Evolutionary conservation across 1,284 basidiomycete genomes (phyloP).

Genomic region (Stereum hirsutum): DNA sequence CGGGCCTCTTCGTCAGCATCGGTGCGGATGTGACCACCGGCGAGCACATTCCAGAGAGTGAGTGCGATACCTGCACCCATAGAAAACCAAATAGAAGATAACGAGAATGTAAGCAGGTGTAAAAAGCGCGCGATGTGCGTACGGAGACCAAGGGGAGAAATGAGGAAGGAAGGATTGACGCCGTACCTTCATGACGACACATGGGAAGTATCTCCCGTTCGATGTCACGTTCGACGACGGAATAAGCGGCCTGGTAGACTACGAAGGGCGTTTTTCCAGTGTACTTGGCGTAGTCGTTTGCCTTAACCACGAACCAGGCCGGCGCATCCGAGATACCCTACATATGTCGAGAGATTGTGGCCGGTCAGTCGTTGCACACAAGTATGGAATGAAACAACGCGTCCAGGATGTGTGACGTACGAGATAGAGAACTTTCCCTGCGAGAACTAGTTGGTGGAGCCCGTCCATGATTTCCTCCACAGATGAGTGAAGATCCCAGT

Average conservation of each 20-base stretch:
- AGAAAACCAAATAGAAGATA: too few species aligned
- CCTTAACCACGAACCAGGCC: constrained; percentile 27
- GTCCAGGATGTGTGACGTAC: constrained; percentile 15
- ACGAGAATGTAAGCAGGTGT: too few species aligned
- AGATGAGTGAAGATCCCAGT: constrained; percentile 22
- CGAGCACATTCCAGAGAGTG: constrained; percentile 31
- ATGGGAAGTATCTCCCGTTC: constrained; percentile 49
- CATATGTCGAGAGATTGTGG: neutral
- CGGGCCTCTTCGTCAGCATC: constrained; percentile 22
- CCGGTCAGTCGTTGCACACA: too few species aligned
- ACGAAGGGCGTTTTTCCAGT: constrained; percentile 39
- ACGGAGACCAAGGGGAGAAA: too few species aligned
- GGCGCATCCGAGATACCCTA: constrained; percentile 24
- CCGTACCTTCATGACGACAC: constrained; percentile 28
- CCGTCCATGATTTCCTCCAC: constrained; percentile 29
- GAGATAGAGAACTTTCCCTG: constrained; percentile 31
- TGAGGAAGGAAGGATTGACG: neutral
- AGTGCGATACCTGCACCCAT: constrained; percentile 30
- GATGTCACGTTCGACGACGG: constrained; percentile 33
- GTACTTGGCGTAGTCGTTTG: constrained; percentile 25
- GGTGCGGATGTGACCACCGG: constrained; percentile 24
- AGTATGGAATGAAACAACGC: neutral
- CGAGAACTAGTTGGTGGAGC: constrained; percentile 11
- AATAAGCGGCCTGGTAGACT: constrained; percentile 46
- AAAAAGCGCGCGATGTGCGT: too few species aligned